Percentiles rank a stretch among this genome's conserved stretches.
Evolutionary conservation across 495 filamentous ascomycete species (phyloP).

Genomic region (Aspergillus incahuasiensis): DNA sequence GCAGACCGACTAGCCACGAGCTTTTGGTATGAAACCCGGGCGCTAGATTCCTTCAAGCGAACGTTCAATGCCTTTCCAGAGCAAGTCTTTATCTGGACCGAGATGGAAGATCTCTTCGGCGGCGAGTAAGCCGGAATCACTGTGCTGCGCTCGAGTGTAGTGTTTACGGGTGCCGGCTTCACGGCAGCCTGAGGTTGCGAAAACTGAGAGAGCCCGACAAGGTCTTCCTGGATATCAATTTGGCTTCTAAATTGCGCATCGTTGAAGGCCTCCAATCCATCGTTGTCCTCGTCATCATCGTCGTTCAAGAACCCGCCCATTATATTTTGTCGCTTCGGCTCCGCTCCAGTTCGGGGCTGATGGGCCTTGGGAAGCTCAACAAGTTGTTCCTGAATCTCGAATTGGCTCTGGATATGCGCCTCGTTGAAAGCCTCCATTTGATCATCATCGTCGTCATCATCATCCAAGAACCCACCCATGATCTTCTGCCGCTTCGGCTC

Average conservation of each 20-base stretch:
- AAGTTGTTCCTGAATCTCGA: slow-evolving; percentile 33
- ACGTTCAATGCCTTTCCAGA: slow-evolving; percentile 59
- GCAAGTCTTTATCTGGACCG: slow-evolving; percentile 56
- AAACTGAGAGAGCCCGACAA: slow-evolving; percentile 17
- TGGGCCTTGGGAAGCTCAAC: slow-evolving; percentile 16
- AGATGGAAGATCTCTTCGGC: slow-evolving; percentile 15
- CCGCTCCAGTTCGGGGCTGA: not conserved
- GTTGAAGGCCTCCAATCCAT: slow-evolving; percentile 14
- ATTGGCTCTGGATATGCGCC: slow-evolving; percentile 35
- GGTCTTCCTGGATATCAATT: slow-evolving; percentile 33
- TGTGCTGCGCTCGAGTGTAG: slow-evolving; percentile 8
- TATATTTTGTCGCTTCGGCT: not conserved
- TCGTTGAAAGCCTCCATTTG: slow-evolving; percentile 20
- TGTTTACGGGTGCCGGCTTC: not conserved
- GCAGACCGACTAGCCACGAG: slow-evolving; percentile 66
- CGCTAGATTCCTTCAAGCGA: slow-evolving; percentile 42
- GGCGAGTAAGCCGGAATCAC: slow-evolving; percentile 9
- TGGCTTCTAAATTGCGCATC: slow-evolving; percentile 36
- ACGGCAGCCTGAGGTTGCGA: slow-evolving; percentile 2
- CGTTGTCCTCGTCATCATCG: slow-evolving; percentile 13
- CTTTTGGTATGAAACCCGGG: slow-evolving; percentile 56
- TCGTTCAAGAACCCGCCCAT: slow-evolving; percentile 20
- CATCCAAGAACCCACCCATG: slow-evolving; percentile 21
- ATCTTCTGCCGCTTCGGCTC: slow-evolving; percentile 37
- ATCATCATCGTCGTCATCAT: slow-evolving; percentile 42